Percentiles rank a stretch among this genome's conserved stretches.
Conservation (phyloP, 2,329 filamentous ascomycete species). For the Zymoseptoria passerinii region DNA sequence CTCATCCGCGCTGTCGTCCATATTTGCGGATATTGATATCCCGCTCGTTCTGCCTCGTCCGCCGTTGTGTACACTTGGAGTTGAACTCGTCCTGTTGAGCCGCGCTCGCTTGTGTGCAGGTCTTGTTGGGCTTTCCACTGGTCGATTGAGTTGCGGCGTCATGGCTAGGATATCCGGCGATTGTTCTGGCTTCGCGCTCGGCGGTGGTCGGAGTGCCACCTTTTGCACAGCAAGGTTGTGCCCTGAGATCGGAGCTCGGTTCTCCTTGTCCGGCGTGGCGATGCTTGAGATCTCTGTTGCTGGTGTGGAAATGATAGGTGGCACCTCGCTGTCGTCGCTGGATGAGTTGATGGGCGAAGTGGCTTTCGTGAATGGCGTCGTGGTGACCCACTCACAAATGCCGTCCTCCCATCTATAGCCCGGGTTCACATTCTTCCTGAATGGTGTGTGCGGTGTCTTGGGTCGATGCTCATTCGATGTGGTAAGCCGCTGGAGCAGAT, state of each 20-base stretch:
- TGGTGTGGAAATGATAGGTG: background rate
- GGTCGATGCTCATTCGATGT: background rate
- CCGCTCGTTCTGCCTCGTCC: background rate
- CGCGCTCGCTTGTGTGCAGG: background rate
- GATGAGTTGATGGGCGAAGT: background rate
- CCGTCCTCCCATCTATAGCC: conserved; percentile 39
- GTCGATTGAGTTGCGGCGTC: background rate
- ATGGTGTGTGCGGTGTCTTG: conserved; percentile 3
- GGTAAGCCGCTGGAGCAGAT: conserved; percentile 1
- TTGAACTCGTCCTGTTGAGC: background rate
- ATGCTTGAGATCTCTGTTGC: background rate
- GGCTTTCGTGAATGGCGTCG: conserved; percentile 27
- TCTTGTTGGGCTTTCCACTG: background rate
- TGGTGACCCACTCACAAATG: conserved; percentile 39
- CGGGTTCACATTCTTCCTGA: conserved; percentile 3
- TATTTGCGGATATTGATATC: background rate
- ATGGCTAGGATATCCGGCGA: conserved; percentile 5
- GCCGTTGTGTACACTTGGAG: background rate
- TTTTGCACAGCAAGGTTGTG: background rate
- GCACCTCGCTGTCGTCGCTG: background rate
- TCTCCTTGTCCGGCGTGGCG: background rate
- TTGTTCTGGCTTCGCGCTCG: background rate
- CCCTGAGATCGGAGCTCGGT: background rate
- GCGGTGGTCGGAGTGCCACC: background rate
- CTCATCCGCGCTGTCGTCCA: conserved; percentile 1